A percentile compares a stretch with the other conserved stretches of the same genome.
Conservation (phyloP, 208 protist genomes). For the Acanthamoeba royreba region DNA sequence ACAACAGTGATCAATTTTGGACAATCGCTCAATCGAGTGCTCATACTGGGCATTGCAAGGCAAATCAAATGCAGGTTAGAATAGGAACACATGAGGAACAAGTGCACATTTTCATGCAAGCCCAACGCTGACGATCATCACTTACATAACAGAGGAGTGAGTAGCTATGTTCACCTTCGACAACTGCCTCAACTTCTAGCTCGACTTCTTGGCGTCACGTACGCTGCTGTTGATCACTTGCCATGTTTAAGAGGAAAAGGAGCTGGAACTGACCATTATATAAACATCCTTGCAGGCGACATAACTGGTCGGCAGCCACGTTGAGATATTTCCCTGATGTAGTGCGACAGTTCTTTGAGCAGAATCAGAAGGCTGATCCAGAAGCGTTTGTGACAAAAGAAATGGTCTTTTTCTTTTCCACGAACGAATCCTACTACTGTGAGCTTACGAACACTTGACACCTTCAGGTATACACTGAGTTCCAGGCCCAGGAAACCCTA, state of each 20-base stretch:
- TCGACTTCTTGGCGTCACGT: neutral
- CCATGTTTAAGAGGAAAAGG: too few relatives aligned
- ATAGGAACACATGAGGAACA: too few relatives aligned
- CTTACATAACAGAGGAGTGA: neutral
- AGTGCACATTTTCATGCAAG: too few relatives aligned
- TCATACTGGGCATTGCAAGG: neutral
- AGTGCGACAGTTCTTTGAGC: neutral
- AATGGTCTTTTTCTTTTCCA: neutral
- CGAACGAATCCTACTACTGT: too few relatives aligned
- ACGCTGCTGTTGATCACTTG: neutral
- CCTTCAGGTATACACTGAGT: neutral
- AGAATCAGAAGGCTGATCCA: neutral
- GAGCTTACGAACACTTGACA: too few relatives aligned
- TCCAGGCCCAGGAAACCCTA: neutral
- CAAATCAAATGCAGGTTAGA: slow-evolving; percentile 33
- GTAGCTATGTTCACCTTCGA: neutral
- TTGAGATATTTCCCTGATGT: slow-evolving; percentile 2
- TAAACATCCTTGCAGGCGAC: too few relatives aligned
- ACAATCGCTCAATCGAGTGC: neutral
- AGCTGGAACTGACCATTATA: too few relatives aligned
- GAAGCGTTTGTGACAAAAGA: neutral
- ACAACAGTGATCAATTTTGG: neutral
- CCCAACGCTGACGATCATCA: too few relatives aligned
- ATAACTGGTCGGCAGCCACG: neutral
- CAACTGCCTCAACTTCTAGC: neutral